phyloP scores from a whole-genome alignment of 2,329 filamentous ascomycete genomes.

The Cladosporium sp. region DNA sequence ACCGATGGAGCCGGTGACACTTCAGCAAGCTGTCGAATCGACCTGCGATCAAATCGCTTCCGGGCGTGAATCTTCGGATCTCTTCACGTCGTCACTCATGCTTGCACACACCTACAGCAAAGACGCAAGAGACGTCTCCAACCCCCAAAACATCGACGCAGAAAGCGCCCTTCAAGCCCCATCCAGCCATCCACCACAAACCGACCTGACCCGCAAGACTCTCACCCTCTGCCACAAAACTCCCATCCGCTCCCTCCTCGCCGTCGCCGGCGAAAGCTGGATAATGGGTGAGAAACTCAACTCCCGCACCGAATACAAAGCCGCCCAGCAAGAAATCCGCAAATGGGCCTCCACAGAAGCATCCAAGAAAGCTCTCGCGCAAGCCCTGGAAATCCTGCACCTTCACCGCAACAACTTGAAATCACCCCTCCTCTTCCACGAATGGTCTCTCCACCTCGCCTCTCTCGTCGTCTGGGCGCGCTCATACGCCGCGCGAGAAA shows the following conservation, averaged over 20 bases:
- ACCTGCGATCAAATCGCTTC: too few relatives aligned
- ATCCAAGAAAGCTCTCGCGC: constrained; percentile 18
- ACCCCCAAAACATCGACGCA: background rate
- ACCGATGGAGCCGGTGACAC: background rate
- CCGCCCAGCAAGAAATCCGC: constrained; percentile 29
- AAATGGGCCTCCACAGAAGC: constrained; percentile 30
- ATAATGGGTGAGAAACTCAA: constrained; percentile 41
- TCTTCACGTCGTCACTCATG: background rate
- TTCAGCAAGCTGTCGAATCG: too few relatives aligned
- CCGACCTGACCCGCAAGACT: background rate
- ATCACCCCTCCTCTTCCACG: constrained; percentile 24
- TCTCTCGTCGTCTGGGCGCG: constrained; percentile 27
- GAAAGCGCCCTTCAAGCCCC: background rate
- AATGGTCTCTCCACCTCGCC: constrained; percentile 27
- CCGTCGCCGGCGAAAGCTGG: constrained; percentile 43
- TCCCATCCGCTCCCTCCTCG: constrained; percentile 39
- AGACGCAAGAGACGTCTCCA: too few relatives aligned
- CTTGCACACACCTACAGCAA: background rate
- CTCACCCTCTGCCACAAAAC: constrained; percentile 9
- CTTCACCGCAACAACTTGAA: constrained; percentile 18
- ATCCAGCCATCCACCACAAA: background rate
- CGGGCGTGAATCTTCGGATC: too few relatives aligned
- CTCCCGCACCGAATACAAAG: constrained; percentile 28
- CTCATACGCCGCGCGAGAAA: constrained; percentile 14
- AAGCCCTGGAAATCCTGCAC: constrained; percentile 23